Evolutionary conservation across 352 stramenopile genomes (phyloP).

Genomic region (Phytophthora foliorum): DNA sequence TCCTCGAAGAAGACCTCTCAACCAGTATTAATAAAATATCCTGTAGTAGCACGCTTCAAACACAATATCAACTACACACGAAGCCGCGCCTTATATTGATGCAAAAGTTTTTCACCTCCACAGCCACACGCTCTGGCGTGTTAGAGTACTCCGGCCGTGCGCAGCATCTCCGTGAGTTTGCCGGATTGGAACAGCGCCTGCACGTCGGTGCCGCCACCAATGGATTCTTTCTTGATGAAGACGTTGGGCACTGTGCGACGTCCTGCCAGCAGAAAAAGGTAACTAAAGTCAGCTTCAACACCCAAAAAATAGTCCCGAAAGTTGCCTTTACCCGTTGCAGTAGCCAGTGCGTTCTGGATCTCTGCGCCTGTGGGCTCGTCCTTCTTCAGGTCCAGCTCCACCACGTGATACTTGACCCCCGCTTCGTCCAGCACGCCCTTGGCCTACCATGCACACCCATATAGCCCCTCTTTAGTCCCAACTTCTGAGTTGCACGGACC

Average conservation of each 20-base stretch:
- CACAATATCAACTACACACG: too few species aligned
- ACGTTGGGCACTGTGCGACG: slow-evolving; percentile 97
- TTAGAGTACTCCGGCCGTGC: slow-evolving; percentile 43
- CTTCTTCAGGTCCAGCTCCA: slow-evolving; percentile 72
- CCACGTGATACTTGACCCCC: slow-evolving; percentile 63
- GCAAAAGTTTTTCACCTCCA: too few species aligned
- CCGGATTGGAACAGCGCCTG: slow-evolving; percentile 86
- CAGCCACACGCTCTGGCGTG: too few species aligned
- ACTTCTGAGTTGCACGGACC: background rate
- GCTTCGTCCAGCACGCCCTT: slow-evolving; percentile 87
- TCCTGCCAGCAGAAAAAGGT: slow-evolving; percentile 51
- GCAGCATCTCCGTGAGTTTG: slow-evolving; percentile 92
- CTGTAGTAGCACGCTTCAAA: too few species aligned
- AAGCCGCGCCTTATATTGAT: too few species aligned
- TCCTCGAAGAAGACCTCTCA: too few species aligned
- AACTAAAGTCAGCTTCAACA: slow-evolving; percentile 4
- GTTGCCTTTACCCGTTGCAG: slow-evolving; percentile 78
- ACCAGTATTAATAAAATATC: too few species aligned
- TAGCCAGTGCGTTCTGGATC: slow-evolving; percentile 89
- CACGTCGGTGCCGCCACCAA: slow-evolving; percentile 96
- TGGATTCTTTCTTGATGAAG: slow-evolving; percentile 94
- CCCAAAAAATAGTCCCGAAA: background rate
- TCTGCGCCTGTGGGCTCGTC: slow-evolving; percentile 73
- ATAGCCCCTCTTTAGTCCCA: background rate
- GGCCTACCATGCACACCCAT: slow-evolving; percentile 49